Percentiles rank a stretch among this genome's conserved stretches.
These are phyloP conservation scores for Aaosphaeria pasadenensis DNA, from an alignment of 2,329 filamentous ascomycete species.

Conservation along the genomic window DNA sequence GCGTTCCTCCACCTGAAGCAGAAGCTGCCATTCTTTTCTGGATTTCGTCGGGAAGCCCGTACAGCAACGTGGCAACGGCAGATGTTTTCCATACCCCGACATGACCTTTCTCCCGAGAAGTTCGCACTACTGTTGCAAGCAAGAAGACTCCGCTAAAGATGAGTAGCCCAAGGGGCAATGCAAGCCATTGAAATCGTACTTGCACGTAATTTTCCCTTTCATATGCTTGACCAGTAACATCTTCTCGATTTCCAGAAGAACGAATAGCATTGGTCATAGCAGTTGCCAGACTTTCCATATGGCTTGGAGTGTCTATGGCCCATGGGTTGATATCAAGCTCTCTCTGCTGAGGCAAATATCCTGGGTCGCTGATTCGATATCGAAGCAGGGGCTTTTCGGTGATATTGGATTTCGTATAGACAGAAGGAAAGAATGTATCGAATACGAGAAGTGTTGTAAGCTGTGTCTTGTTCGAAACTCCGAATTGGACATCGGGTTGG, in stretches of 20 bases:
- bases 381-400: constrained; percentile 8
- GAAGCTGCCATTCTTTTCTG: constrained; percentile 5
- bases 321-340: constrained; percentile 14
- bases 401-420: background rate
- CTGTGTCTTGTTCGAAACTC: no score
- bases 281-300: constrained; percentile 15
- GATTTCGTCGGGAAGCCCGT: constrained; percentile 11
- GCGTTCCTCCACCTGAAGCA: constrained; percentile 4
- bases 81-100: constrained; percentile 23
- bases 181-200: constrained; percentile 23
- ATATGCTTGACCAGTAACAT: constrained; percentile 6
- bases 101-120: constrained; percentile 8
- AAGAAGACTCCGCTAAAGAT: constrained; percentile 15
- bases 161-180: constrained; percentile 16
- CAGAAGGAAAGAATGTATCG: constrained; percentile 10
- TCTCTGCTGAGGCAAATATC: background rate
- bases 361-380: constrained; percentile 5
- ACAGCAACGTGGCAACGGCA: constrained; percentile 11
- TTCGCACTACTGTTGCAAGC: constrained; percentile 16
- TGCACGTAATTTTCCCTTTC: constrained; percentile 14
- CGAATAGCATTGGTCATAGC: constrained; percentile 19
- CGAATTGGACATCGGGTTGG: no score
- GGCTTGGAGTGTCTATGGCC: constrained; percentile 13
- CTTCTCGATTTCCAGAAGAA: constrained; percentile 9
- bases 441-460: constrained; percentile 1